A percentile compares a stretch with the other conserved stretches of the same genome.
These are phyloP conservation scores for Whalleya microplaca DNA, from an alignment of 2,329 filamentous ascomycete genomes.

Conservation along the genomic window DNA sequence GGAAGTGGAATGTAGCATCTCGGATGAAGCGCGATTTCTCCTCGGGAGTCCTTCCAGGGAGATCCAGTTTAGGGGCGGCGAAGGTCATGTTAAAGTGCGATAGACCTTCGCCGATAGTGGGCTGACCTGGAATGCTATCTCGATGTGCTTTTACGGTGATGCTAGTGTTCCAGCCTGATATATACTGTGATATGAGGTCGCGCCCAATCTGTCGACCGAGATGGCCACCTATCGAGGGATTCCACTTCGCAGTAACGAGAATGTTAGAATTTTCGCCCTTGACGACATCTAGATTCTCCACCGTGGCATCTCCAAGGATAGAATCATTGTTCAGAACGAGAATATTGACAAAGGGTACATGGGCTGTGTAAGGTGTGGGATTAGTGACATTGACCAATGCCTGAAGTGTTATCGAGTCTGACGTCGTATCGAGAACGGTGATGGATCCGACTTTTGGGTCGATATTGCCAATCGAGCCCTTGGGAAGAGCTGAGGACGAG, in stretches of 20 bases:
- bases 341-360: conserved; percentile 79
- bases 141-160: conserved; percentile 74
- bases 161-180: conserved; percentile 86
- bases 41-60: conserved; percentile 55
- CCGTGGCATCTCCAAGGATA: conserved; percentile 74
- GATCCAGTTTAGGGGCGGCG: conserved; percentile 67
- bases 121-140: conserved; percentile 73
- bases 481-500: conserved; percentile 58
- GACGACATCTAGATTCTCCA: conserved; percentile 63
- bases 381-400: conserved; percentile 85
- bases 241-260: conserved; percentile 72
- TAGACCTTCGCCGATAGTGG: conserved; percentile 72
- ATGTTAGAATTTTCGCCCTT: conserved; percentile 75
- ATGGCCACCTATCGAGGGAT: conserved; percentile 69
- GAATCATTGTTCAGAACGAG: conserved; percentile 75
- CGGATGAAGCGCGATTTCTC: conserved; percentile 73
- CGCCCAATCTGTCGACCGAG: conserved; percentile 65
- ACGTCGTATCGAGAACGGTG: conserved; percentile 72
- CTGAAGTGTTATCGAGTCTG: conserved; percentile 70
- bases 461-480: conserved; percentile 51
- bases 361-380: conserved; percentile 82
- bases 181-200: conserved; percentile 79
- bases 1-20: conserved; percentile 82
- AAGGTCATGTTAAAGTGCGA: conserved; percentile 73
- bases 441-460: conserved; percentile 72